Percentiles rank a stretch among this genome's conserved stretches.
phyloP scores from a whole-genome alignment of 1,284 basidiomycete species.

The Earliella scabrosa region DNA sequence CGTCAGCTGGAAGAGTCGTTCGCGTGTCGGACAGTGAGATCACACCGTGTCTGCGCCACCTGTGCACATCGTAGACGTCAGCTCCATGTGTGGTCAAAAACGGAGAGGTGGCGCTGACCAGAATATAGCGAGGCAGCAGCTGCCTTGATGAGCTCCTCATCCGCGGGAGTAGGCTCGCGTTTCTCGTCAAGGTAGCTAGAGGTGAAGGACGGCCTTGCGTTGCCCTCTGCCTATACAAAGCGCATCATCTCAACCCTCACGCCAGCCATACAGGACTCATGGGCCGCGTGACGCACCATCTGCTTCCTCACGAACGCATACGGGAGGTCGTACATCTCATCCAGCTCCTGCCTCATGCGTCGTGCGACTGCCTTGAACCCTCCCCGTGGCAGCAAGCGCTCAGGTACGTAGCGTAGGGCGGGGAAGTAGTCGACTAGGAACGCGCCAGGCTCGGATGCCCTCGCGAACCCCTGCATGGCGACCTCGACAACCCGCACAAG shows the following conservation, averaged over 20 bases:
- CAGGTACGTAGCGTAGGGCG: slow-evolving; percentile 38
- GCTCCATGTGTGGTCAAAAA: not conserved
- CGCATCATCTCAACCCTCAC: too few species aligned
- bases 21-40: not conserved
- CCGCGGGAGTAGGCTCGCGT: slow-evolving; percentile 16
- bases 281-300: slow-evolving; percentile 38
- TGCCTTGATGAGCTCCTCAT: slow-evolving; percentile 43
- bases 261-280: too few species aligned
- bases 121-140: slow-evolving; percentile 46
- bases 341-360: slow-evolving; percentile 35
- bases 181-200: slow-evolving; percentile 35
- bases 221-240: not conserved
- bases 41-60: slow-evolving; percentile 36
- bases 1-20: not conserved
- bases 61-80: not conserved
- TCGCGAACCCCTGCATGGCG: slow-evolving; percentile 45
- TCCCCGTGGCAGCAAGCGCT: slow-evolving; percentile 40
- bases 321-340: slow-evolving; percentile 38
- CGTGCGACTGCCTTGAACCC: slow-evolving; percentile 37
- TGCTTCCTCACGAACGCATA: slow-evolving; percentile 37
- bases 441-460: slow-evolving; percentile 44
- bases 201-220: slow-evolving; percentile 27
- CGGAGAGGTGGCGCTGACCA: slow-evolving; percentile 24
- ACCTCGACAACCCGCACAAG: slow-evolving; percentile 44
- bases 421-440: slow-evolving; percentile 44